Evolutionary conservation across 2,329 filamentous ascomycete genomes (phyloP).

Genomic region (Aspergillus sergii): DNA sequence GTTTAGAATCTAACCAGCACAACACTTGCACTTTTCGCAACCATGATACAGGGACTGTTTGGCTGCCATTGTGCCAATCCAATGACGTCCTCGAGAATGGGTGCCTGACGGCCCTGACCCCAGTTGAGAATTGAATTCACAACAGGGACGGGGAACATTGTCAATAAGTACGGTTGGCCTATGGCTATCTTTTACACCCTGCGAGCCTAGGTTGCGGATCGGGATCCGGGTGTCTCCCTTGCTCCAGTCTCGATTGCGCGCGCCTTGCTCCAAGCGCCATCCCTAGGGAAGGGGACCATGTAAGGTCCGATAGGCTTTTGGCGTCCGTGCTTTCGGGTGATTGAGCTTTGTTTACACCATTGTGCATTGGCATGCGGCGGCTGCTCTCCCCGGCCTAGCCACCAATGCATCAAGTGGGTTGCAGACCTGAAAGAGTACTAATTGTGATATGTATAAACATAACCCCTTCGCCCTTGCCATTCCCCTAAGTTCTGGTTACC

Average conservation of each 20-base stretch:
- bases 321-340: slow-evolving; percentile 34
- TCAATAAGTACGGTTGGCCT: not conserved
- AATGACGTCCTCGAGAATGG: not conserved
- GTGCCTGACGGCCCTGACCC: not conserved
- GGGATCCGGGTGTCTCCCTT: slow-evolving; percentile 26
- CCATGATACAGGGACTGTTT: not conserved
- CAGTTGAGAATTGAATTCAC: not conserved
- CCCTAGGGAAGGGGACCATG: slow-evolving; percentile 41
- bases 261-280: slow-evolving; percentile 33
- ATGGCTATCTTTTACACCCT: not conserved
- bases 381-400: slow-evolving; percentile 33
- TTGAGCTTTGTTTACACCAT: slow-evolving; percentile 40
- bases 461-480: slow-evolving; percentile 30
- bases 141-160: not conserved
- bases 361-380: slow-evolving; percentile 41
- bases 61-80: not conserved
- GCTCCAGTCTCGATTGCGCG: slow-evolving; percentile 33
- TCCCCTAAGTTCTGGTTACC: slow-evolving; percentile 12
- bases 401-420: slow-evolving; percentile 23
- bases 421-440: slow-evolving; percentile 7
- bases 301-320: slow-evolving; percentile 42
- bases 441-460: slow-evolving; percentile 39
- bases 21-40: not conserved
- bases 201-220: slow-evolving; percentile 18
- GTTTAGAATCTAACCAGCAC: not conserved